Conservation (phyloP, 345 rosid genomes). For the Linum tenue region DNA sequence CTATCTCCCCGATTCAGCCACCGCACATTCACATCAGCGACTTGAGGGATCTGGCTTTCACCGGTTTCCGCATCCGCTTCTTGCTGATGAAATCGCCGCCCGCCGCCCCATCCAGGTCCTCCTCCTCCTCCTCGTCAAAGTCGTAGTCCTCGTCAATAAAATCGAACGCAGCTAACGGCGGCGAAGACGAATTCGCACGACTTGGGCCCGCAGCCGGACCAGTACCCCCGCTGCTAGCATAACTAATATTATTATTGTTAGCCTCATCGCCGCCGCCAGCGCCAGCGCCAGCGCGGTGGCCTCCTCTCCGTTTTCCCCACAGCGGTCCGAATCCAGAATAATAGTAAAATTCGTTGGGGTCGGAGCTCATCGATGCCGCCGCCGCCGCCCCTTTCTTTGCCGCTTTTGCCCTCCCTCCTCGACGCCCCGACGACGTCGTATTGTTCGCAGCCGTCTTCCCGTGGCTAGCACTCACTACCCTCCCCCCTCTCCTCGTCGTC, state of each 20-base stretch:
- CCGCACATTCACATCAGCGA: conserved; percentile 57
- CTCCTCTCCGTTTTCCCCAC: conserved; percentile 68
- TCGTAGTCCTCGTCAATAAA: conserved; percentile 32
- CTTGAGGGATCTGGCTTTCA: conserved; percentile 79
- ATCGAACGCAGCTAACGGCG: conserved; percentile 20
- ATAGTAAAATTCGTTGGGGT: conserved; percentile 73
- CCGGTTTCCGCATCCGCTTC: conserved; percentile 71
- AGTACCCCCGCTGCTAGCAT: not conserved
- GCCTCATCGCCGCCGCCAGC: conserved; percentile 1
- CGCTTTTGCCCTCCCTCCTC: conserved; percentile 37
- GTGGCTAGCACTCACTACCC: not conserved
- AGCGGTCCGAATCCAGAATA: conserved; percentile 91
- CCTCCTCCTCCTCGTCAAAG: conserved; percentile 22
- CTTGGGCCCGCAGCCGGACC: not conserved
- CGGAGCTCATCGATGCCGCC: conserved; percentile 17
- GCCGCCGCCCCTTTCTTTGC: conserved; percentile 28
- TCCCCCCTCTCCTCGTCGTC: not conserved
- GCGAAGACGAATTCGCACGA: conserved; percentile 21
- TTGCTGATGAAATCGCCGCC: conserved; percentile 23
- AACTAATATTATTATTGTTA: conserved; percentile 5
- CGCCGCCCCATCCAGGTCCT: conserved; percentile 1
- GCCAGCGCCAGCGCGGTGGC: conserved; percentile 11
- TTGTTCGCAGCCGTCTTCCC: no score
- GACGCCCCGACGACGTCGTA: conserved; percentile 11
- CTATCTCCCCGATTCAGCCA: not conserved